Conservation (phyloP, 2,329 filamentous ascomycete genomes). For the Colletotrichum kahawae region DNA sequence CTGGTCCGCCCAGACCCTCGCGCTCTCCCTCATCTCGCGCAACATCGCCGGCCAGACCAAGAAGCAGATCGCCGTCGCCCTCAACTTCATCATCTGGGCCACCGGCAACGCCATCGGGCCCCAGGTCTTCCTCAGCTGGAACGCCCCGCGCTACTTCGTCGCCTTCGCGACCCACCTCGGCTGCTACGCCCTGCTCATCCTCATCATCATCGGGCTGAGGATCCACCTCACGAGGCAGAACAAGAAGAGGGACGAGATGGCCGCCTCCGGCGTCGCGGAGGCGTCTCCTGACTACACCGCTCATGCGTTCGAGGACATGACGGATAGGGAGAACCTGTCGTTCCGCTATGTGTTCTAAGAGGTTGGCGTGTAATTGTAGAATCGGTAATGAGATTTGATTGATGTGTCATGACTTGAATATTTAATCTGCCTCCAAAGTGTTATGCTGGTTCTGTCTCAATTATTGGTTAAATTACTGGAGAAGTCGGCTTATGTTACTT, state of each 20-base stretch:
- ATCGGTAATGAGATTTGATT: background rate
- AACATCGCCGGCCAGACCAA: conserved; percentile 79
- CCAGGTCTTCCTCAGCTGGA: conserved; percentile 65
- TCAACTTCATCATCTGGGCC: conserved; percentile 74
- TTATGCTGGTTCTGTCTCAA: background rate
- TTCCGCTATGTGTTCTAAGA: conserved; percentile 61
- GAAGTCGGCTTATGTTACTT: accelerated
- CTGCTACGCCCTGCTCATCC: conserved; percentile 67
- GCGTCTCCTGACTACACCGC: conserved; percentile 44
- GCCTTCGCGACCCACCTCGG: conserved; percentile 73
- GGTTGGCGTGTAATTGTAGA: background rate
- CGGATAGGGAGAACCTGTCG: conserved; percentile 64
- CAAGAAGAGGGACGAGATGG: conserved; percentile 56
- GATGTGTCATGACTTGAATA: background rate
- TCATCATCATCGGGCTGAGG: conserved; percentile 62
- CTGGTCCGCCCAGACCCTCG: conserved; percentile 74
- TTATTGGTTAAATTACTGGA: accelerated
- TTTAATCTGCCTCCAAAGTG: background rate
- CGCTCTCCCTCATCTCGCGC: conserved; percentile 70
- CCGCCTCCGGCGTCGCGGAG: conserved; percentile 43
- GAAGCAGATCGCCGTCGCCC: conserved; percentile 70
- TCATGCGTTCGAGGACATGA: conserved; percentile 68
- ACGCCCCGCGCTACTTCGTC: conserved; percentile 70
- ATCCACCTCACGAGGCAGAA: conserved; percentile 65
- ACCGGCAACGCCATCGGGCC: conserved; percentile 72